Base-by-base conservation (phyloP, 75 land plant species). In the Azolla pinnata region DNA sequence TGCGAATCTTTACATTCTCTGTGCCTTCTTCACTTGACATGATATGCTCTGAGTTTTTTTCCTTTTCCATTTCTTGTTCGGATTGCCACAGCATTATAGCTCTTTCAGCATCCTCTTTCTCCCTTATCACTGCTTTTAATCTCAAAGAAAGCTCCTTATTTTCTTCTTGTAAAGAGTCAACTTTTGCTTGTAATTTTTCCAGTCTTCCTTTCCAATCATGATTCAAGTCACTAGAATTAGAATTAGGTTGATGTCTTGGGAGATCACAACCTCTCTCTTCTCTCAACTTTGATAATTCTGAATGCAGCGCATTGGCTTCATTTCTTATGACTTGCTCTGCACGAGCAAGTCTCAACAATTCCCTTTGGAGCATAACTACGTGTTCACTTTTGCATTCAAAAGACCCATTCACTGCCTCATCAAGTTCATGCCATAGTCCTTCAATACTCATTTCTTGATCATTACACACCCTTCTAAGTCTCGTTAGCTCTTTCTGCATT, bases 341-440 rank as follows among this genome's bases (percentile, higher is more conserved):
- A 35, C 63, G 63, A 31, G 71, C 58, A 44, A 72, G 60, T 8
- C 74, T 51, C 4, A 67, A 57, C 38, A 72, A 29, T 27, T 72
- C 74, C 47, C 59, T 56, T 54, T 57, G 57, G 18, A 69, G 44
- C 31, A 26, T 27, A 2, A 52, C 7, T 7, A 52, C 1, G 54
- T 29, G 24, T 26, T 52, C 54, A 52, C 29, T 52, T 27, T 24
- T 52, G 54, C 54, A 24, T 49, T 72, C 52, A 60, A 44, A 21
- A 34, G 31, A 5, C 24, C 54, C 54, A 52, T 52, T 52, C 10
- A 52, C 54, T 23, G 54, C 26, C 14, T 52, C 54, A 52, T 52
- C 54, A 52, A 52, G 54, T 27, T 52, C 54, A 25, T 52, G 54
- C 29, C 54, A 52, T 1, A 52, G 54, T 25, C 54, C 54, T 29